Conservation (phyloP, 2,329 filamentous ascomycete genomes). For the Pezicula carpinea region DNA sequence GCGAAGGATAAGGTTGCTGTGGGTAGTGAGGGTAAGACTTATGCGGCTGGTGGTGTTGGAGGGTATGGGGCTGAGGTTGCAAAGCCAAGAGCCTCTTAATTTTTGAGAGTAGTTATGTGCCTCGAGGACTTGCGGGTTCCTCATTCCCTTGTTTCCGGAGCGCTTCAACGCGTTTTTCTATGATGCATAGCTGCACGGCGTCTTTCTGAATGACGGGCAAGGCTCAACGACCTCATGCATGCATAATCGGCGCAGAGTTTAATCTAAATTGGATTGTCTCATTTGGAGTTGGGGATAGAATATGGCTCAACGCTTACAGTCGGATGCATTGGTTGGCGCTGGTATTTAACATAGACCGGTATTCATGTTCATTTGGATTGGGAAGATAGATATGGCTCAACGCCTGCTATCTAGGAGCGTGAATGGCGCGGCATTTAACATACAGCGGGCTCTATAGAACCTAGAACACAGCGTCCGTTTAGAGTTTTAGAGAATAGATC, state of each 20-base stretch:
- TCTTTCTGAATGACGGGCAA: neutral
- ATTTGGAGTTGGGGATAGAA: neutral
- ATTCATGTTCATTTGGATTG: neutral
- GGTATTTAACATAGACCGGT: neutral
- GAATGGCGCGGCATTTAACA: slow-evolving; percentile 27
- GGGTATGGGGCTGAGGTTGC: slow-evolving; percentile 54
- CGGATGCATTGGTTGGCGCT: neutral
- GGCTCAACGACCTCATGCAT: neutral
- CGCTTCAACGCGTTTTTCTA: slow-evolving; percentile 3
- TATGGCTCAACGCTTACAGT: slow-evolving; percentile 16
- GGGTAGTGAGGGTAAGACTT: slow-evolving; percentile 39
- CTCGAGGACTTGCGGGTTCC: neutral
- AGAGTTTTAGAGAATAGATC: slow-evolving; percentile 40
- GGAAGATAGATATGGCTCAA: neutral
- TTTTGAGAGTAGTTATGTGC: neutral
- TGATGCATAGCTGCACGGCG: neutral
- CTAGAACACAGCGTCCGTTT: neutral
- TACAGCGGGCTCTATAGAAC: slow-evolving; percentile 4
- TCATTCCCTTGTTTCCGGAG: slow-evolving; percentile 1
- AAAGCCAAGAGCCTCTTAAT: slow-evolving; percentile 27
- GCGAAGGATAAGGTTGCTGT: slow-evolving; percentile 14
- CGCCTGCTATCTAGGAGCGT: neutral
- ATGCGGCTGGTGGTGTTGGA: slow-evolving; percentile 53
- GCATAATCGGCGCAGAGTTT: slow-evolving; percentile 3
- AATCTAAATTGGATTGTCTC: slow-evolving; percentile 1